Conservation (phyloP, 441 rosid species). For the Iberis amara region DNA sequence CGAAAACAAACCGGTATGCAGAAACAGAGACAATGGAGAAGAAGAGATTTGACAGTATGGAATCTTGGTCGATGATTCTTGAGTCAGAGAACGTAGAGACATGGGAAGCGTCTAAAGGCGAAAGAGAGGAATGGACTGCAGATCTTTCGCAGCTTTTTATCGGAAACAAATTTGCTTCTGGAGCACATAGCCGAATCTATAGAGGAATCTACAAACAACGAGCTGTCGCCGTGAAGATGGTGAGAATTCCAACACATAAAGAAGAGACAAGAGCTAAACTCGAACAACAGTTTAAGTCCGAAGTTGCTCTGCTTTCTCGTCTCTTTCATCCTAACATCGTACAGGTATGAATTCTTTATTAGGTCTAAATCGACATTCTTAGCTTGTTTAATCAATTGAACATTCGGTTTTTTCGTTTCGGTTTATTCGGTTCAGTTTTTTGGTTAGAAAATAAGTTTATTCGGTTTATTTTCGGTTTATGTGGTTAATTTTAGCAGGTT, state of each 20-base stretch:
- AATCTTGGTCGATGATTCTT: conserved; percentile 92
- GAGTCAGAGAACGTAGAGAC: conserved; percentile 92
- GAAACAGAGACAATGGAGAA: conserved; percentile 76
- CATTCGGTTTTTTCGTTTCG: too few species aligned
- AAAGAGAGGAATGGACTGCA: conserved; percentile 91
- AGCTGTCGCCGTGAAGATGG: conserved; percentile 97
- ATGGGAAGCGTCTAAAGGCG: conserved; percentile 81
- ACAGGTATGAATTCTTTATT: conserved; percentile 23
- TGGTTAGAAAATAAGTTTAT: too few species aligned
- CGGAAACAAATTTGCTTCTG: conserved; percentile 94
- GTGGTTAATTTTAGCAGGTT: too few species aligned
- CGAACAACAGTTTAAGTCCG: conserved; percentile 89
- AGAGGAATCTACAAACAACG: conserved; percentile 94
- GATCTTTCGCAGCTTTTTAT: conserved; percentile 90
- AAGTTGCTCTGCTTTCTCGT: conserved; percentile 90
- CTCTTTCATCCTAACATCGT: conserved; percentile 75
- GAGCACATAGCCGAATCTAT: conserved; percentile 87
- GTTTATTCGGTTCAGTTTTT: too few species aligned
- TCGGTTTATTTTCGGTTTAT: too few species aligned
- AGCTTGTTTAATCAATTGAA: too few species aligned
- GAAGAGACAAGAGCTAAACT: conserved; percentile 72
- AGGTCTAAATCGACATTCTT: too few species aligned
- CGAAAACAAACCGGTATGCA: conserved; percentile 37
- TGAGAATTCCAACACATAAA: conserved; percentile 76
- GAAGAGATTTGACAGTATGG: conserved; percentile 87